These are phyloP conservation scores for Alectoria sarmentosa DNA, from an alignment of 495 filamentous ascomycete species.

Conservation along the genomic window DNA sequence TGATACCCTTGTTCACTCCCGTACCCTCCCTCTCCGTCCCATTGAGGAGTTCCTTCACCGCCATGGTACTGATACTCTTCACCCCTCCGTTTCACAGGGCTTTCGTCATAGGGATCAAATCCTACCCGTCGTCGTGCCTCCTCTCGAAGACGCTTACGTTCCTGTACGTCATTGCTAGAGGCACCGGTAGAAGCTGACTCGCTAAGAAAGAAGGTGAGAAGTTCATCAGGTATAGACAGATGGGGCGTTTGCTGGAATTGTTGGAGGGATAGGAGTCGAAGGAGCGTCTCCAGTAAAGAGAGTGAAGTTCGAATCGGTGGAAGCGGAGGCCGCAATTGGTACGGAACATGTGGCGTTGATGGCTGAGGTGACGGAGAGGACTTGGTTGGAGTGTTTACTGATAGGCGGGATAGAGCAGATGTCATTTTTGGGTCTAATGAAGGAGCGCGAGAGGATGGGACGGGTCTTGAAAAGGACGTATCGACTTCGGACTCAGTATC, in stretches of 20 bases:
- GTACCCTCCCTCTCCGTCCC: background rate
- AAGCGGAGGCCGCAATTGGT: slow-evolving; percentile 33
- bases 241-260: slow-evolving; percentile 95
- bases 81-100: slow-evolving; percentile 55
- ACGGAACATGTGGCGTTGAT: slow-evolving; percentile 34
- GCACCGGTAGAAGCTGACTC: slow-evolving; percentile 68
- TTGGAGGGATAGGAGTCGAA: slow-evolving; percentile 88
- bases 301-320: slow-evolving; percentile 67
- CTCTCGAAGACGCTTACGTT: slow-evolving; percentile 59
- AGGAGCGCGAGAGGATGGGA: slow-evolving; percentile 19
- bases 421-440: slow-evolving; percentile 38
- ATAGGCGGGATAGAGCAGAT: slow-evolving; percentile 35
- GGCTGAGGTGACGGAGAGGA: slow-evolving; percentile 36
- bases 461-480: slow-evolving; percentile 21
- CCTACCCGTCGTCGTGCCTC: slow-evolving; percentile 75
- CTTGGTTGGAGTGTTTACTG: slow-evolving; percentile 19
- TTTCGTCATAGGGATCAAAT: slow-evolving; percentile 80
- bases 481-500: slow-evolving; percentile 55
- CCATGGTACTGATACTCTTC: slow-evolving; percentile 51
- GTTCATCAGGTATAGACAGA: slow-evolving; percentile 87
- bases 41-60: slow-evolving; percentile 15
- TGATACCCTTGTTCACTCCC: slow-evolving; percentile 9
- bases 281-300: slow-evolving; percentile 87
- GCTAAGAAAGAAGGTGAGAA: slow-evolving; percentile 88
- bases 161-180: slow-evolving; percentile 62